Evolutionary conservation across 805 yeast species (phyloP), one percentile per base, ranked within the genome.

Genomic region (Candida bentonensis): DNA sequence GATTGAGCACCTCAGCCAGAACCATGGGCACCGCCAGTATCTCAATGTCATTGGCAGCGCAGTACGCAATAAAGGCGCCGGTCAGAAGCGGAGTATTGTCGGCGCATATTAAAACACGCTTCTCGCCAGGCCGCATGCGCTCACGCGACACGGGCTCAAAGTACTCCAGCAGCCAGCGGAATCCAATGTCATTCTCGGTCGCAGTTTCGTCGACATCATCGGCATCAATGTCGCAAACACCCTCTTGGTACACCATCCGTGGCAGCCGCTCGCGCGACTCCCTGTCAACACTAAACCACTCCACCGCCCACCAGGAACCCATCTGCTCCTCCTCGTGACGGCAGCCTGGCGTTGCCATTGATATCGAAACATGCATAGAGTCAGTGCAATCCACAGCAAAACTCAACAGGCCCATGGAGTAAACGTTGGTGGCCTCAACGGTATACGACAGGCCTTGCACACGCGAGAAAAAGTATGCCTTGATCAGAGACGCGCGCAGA

Each of bases 251-350:
- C 7, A 30, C 17, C 36, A 30, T 30, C n/a, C 17, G 36, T n/a
- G 5, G 13, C 36, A 30, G 7, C 20, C 36, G 7, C 79, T 4
- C 17, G n/a, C 17, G 11, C 7, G 27, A 25, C 11, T 13, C 13
- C 11, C 11, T 9, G 5, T 30, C 36, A 11, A 30, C 5, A 4
- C 17, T 11, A 7, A 30, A n/a, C 20, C 36, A 30, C 17, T 30
- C 36, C 17, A 30, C 17, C 5, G 36, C 13, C 36, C 36, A 30
- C 36, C 36, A 30, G 13, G 36, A 11, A 30, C 36, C 36, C 17
- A 30, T 15, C 17, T 5, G 36, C 36, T 9, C 17, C 7, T 30
- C 36, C 17, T 9, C 20, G 5, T 4, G 20, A 4, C 36, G 13
- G 27, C 27, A 9, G 11, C 7, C 13, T 17, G 7, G 17, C 17